Evolutionary conservation across 2,329 filamentous ascomycete genomes (phyloP).

Genomic region (Bisporella sp.): DNA sequence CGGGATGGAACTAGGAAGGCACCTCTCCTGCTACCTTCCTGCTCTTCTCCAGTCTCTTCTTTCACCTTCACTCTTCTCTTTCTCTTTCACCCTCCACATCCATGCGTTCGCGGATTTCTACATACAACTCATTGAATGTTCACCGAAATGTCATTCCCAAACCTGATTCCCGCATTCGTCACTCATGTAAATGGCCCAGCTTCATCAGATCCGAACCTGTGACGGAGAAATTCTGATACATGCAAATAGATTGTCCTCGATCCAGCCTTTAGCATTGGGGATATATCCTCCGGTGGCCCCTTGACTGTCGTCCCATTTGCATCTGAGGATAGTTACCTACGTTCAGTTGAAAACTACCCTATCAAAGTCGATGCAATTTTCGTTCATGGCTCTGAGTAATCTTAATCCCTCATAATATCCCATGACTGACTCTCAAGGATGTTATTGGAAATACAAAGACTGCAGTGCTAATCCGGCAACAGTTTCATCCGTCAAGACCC

Average conservation of each 20-base stretch:
- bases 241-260: conserved; percentile 30
- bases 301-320: conserved; percentile 29
- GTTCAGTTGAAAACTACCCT: conserved; percentile 31
- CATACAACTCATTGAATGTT: neutral
- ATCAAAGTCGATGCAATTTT: conserved; percentile 31
- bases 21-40: too few species aligned
- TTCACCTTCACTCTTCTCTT: too few species aligned
- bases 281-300: conserved; percentile 24
- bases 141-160: conserved; percentile 28
- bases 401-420: too few species aligned
- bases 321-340: conserved; percentile 23
- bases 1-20: too few species aligned
- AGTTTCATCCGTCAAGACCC: conserved; percentile 30
- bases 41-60: too few species aligned
- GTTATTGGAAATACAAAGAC: neutral
- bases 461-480: neutral
- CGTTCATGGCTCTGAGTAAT: conserved; percentile 33
- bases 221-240: conserved; percentile 5
- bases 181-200: conserved; percentile 26
- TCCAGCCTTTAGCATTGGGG: conserved; percentile 21
- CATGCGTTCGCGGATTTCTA: too few species aligned
- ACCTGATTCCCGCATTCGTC: conserved; percentile 33
- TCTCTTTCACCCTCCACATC: too few species aligned
- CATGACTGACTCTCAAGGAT: neutral
- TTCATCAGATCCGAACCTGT: neutral